Percentiles rank a stretch among this genome's conserved stretches.
phyloP scores from a whole-genome alignment of 176 grass and related monocot species.

The Guadua angustifolia region DNA sequence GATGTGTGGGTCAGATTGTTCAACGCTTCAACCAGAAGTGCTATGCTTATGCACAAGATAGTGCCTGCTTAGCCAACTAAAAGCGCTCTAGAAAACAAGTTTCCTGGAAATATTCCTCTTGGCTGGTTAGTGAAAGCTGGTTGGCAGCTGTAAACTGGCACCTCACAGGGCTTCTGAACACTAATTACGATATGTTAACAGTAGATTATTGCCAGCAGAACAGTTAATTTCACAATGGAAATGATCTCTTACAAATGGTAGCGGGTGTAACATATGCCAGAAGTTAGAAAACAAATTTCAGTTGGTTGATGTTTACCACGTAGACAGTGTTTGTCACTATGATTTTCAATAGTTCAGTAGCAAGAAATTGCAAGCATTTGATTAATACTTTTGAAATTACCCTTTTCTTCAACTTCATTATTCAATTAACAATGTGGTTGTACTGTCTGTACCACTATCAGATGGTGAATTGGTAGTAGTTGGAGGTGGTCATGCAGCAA shows the following conservation, averaged over 20 bases:
- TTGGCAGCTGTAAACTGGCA: conserved; percentile 14
- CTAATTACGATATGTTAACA: background rate
- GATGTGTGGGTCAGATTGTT: conserved; percentile 2
- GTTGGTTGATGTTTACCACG: background rate
- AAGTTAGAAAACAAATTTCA: background rate
- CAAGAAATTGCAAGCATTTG: background rate
- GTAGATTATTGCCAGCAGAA: background rate
- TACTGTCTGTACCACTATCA: conserved; percentile 44
- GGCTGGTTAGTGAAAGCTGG: background rate
- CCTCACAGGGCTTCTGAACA: conserved; percentile 10
- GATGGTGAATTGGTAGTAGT: conserved; percentile 75
- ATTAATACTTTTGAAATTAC: conserved; percentile 10
- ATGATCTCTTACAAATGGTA: conserved; percentile 19
- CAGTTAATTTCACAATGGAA: conserved; percentile 1
- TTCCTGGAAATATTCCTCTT: conserved; percentile 1
- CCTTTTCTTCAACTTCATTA: conserved; percentile 10
- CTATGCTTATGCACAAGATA: conserved; percentile 8
- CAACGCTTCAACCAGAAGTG: background rate
- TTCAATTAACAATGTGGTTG: conserved; percentile 16
- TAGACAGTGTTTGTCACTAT: background rate
- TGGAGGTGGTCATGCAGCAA: conserved; percentile 96
- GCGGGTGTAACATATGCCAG: background rate
- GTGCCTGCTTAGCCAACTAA: background rate
- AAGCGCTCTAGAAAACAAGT: background rate
- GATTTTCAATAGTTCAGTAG: conserved; percentile 3